phyloP scores from a whole-genome alignment of 2,329 filamentous ascomycete genomes.

The Penicillium sp. region DNA sequence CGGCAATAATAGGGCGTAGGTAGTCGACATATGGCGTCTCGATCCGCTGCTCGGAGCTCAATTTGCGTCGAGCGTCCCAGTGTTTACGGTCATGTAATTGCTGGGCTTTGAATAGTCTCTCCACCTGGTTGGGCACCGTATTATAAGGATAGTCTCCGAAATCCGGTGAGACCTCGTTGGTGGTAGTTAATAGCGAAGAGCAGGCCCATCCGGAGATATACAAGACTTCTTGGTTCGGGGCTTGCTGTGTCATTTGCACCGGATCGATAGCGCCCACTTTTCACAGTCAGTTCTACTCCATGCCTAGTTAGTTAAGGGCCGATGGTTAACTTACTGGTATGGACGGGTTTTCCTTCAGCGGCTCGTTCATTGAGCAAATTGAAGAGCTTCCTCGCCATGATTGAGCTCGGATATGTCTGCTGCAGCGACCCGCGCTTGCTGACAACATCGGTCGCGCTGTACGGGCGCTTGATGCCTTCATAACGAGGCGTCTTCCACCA shows the following conservation, averaged over 20 bases:
- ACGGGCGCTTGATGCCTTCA: slow-evolving; percentile 85
- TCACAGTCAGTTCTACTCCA: too few relatives aligned
- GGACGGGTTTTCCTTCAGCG: slow-evolving; percentile 78
- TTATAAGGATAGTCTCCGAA: slow-evolving; percentile 99
- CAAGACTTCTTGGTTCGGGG: slow-evolving; percentile 88
- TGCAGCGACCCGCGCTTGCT: slow-evolving; percentile 86
- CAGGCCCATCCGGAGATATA: slow-evolving; percentile 98
- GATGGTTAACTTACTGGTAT: slow-evolving; percentile 68
- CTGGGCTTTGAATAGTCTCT: slow-evolving; percentile 93
- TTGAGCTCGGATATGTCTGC: slow-evolving; percentile 83
- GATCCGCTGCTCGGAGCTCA: slow-evolving; percentile 68
- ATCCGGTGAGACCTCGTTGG: slow-evolving; percentile 95
- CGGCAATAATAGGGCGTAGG: slow-evolving; percentile 88
- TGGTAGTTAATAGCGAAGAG: slow-evolving; percentile 84
- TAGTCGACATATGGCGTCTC: slow-evolving; percentile 85
- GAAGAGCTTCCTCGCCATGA: slow-evolving; percentile 95
- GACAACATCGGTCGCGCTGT: slow-evolving; percentile 84
- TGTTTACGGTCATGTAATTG: slow-evolving; percentile 95
- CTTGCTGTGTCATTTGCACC: slow-evolving; percentile 99
- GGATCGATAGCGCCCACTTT: slow-evolving; percentile 95
- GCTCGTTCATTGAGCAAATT: slow-evolving; percentile 76
- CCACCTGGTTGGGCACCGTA: slow-evolving; percentile 96
- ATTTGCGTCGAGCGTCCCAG: slow-evolving; percentile 77
- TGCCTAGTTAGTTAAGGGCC: too few relatives aligned
- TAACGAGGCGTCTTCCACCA: slow-evolving; percentile 90